Evolutionary conservation across 1,284 basidiomycete species (phyloP).

Genomic region (Naganishia cerealis): DNA sequence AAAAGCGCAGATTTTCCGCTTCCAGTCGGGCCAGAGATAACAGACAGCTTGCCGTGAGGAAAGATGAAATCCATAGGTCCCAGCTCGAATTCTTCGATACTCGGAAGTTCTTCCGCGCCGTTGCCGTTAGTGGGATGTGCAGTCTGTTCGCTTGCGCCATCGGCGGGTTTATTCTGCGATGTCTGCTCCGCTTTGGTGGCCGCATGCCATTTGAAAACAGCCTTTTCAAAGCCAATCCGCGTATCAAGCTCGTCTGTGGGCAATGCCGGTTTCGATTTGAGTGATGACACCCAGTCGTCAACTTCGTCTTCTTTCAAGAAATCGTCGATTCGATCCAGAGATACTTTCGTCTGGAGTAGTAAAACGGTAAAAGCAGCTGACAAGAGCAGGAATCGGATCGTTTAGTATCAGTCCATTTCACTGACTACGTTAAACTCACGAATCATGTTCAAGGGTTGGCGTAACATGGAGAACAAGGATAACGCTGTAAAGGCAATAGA

Average conservation of each 20-base stretch:
- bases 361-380: constrained; percentile 37
- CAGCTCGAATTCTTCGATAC: constrained; percentile 60
- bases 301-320: constrained; percentile 78
- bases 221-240: constrained; percentile 66
- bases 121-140: constrained; percentile 30
- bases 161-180: not conserved
- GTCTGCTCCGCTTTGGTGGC: constrained; percentile 35
- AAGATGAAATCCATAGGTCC: constrained; percentile 66
- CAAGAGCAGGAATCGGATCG: not conserved
- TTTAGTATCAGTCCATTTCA: not conserved
- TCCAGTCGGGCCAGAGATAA: constrained; percentile 74
- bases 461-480: constrained; percentile 54
- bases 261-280: constrained; percentile 55
- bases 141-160: not conserved
- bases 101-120: constrained; percentile 1
- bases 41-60: constrained; percentile 66
- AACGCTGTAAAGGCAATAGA: constrained; percentile 55
- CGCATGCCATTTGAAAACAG: constrained; percentile 69
- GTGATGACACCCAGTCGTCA: constrained; percentile 65
- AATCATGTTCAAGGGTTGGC: constrained; percentile 67
- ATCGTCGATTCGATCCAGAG: constrained; percentile 73
- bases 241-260: constrained; percentile 40
- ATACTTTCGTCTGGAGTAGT: constrained; percentile 65
- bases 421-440: constrained; percentile 52
- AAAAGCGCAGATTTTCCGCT: constrained; percentile 67